Conservation (phyloP, 23 red algal species). For the Gracilaria gracilis region DNA sequence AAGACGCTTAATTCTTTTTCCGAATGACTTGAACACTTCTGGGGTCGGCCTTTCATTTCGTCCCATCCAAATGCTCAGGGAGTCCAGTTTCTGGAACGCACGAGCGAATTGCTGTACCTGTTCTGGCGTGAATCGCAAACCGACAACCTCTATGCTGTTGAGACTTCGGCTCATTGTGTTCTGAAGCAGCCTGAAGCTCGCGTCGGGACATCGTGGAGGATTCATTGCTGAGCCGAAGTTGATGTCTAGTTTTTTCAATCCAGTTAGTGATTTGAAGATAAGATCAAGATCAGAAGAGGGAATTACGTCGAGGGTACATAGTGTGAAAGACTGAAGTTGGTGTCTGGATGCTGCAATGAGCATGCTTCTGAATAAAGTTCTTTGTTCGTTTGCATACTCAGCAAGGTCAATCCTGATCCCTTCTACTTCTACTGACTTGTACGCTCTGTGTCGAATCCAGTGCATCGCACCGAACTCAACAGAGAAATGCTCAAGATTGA, state of each 20-base stretch:
- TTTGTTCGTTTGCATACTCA: slow-evolving; percentile 54
- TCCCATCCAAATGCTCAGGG: slow-evolving; percentile 53
- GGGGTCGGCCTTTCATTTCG: slow-evolving; percentile 46
- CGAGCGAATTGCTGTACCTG: slow-evolving; percentile 43
- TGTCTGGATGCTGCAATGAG: slow-evolving; percentile 33
- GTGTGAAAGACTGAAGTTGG: slow-evolving; percentile 44
- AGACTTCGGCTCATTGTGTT: slow-evolving; percentile 31
- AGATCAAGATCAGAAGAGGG: slow-evolving; percentile 57
- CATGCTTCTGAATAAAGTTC: slow-evolving; percentile 49
- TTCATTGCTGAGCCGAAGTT: slow-evolving; percentile 47
- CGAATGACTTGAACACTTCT: slow-evolving; percentile 55
- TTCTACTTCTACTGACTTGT: slow-evolving; percentile 22
- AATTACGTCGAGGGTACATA: slow-evolving; percentile 54
- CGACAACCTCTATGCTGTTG: slow-evolving; percentile 43
- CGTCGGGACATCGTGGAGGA: slow-evolving; percentile 4
- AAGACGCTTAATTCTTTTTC: slow-evolving; percentile 49
- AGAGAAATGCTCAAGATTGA: slow-evolving; percentile 50
- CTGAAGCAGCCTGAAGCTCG: slow-evolving; percentile 39
- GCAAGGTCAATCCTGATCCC: slow-evolving; percentile 36
- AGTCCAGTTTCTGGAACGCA: slow-evolving; percentile 24
- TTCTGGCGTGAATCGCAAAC: slow-evolving; percentile 40
- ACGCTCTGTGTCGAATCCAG: slow-evolving; percentile 66
- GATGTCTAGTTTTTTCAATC: slow-evolving; percentile 56
- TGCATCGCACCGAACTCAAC: slow-evolving; percentile 73
- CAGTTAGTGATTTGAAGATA: slow-evolving; percentile 53